Conservation (phyloP, 2,329 filamentous ascomycete species). For the Trichophyton schoenleinii region DNA sequence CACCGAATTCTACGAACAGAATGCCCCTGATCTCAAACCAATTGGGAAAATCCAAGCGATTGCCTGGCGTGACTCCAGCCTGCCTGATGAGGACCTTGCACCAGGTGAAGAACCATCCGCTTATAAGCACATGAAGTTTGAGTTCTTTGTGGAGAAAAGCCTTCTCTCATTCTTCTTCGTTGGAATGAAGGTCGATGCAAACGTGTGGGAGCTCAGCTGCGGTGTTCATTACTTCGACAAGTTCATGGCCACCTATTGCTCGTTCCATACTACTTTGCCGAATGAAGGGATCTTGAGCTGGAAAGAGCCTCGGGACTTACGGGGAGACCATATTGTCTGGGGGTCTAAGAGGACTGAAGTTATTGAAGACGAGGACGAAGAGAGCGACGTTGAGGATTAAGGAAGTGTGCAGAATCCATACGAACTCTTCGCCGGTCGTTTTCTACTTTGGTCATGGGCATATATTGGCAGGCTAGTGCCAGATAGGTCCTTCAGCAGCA, state of each 20-base stretch:
- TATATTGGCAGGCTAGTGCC: no score
- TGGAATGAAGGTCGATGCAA: conserved; percentile 51
- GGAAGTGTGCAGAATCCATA: neutral
- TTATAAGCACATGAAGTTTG: conserved; percentile 19
- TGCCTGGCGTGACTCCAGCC: conserved; percentile 36
- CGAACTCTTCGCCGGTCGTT: neutral
- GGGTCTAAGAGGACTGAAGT: conserved; percentile 7
- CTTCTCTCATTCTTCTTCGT: conserved; percentile 45
- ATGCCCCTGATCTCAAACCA: conserved; percentile 34
- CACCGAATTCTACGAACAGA: conserved; percentile 37
- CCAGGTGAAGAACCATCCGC: conserved; percentile 18
- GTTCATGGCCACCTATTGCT: conserved; percentile 43
- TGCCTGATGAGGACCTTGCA: conserved; percentile 27
- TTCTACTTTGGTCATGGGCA: no score
- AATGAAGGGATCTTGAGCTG: conserved; percentile 58
- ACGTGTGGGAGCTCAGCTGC: conserved; percentile 45
- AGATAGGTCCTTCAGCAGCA: neutral
- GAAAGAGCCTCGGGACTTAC: conserved; percentile 41
- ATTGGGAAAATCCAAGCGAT: conserved; percentile 44
- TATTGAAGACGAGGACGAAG: conserved; percentile 7
- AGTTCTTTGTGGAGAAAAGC: conserved; percentile 57
- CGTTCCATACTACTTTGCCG: conserved; percentile 52
- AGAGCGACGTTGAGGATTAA: neutral
- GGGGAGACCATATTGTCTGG: conserved; percentile 12
- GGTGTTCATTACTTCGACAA: conserved; percentile 54